A percentile compares a stretch with the other conserved stretches of the same genome.
phyloP scores from a whole-genome alignment of 768 basidiomycete species.

The Panellus pusillus region DNA sequence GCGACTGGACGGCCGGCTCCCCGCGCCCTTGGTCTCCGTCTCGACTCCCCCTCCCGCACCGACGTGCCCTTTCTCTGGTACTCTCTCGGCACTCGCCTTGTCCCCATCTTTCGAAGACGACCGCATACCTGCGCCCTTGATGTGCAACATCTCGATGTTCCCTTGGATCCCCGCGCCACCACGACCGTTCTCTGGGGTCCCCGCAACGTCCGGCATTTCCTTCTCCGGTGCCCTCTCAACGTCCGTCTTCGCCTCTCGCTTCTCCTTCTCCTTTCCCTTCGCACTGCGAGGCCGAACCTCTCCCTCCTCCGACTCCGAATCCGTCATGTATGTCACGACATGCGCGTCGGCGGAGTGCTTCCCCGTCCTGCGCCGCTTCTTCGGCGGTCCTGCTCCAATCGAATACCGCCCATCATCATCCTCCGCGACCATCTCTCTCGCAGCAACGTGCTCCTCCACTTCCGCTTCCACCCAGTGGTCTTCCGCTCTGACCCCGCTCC shows the following conservation, averaged over 20 bases:
- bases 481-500: conserved; percentile 29
- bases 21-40: no score
- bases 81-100: no score
- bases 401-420: conserved; percentile 62
- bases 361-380: conserved; percentile 48
- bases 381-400: conserved; percentile 48
- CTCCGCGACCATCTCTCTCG: conserved; percentile 25
- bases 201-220: background rate
- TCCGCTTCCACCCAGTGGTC: conserved; percentile 45
- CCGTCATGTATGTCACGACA: conserved; percentile 11
- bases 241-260: background rate
- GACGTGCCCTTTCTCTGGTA: no score
- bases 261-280: background rate
- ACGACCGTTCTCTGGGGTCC: no score
- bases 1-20: no score
- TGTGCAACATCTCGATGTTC: background rate
- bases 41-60: no score
- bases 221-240: background rate
- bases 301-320: conserved; percentile 7
- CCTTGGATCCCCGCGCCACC: background rate
- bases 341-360: conserved; percentile 35
- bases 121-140: conserved; percentile 16
- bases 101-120: background rate
- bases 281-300: background rate
- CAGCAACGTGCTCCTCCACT: conserved; percentile 26